Conservation (phyloP, 75 land plant genomes). For the Sequoia sempervirens region DNA sequence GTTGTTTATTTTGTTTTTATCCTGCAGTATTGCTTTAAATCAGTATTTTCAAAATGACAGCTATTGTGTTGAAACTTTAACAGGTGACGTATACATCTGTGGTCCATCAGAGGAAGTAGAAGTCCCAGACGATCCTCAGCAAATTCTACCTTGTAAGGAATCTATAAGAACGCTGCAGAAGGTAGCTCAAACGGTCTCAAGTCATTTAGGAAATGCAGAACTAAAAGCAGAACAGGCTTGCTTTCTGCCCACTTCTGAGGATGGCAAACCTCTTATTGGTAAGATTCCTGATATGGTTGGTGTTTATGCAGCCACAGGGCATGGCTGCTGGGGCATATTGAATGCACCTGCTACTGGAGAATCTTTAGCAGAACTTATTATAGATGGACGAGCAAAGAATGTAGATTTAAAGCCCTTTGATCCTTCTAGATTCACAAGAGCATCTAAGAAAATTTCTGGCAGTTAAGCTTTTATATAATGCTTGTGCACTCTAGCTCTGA, state of each 20-base stretch:
- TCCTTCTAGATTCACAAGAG: constrained; percentile 58
- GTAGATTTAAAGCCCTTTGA: constrained; percentile 68
- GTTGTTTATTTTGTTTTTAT: background rate
- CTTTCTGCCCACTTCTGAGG: constrained; percentile 82
- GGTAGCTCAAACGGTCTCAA: constrained; percentile 63
- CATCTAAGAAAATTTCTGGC: background rate
- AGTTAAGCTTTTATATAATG: background rate
- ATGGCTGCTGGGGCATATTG: constrained; percentile 93
- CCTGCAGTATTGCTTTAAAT: background rate
- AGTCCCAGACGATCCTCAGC: constrained; percentile 69
- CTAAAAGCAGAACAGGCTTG: constrained; percentile 78
- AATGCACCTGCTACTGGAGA: constrained; percentile 94
- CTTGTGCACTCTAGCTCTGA: background rate
- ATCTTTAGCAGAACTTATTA: constrained; percentile 72
- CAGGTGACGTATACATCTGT: constrained; percentile 91
- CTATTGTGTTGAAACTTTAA: background rate
- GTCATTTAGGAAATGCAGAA: constrained; percentile 56
- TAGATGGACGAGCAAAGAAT: constrained; percentile 54
- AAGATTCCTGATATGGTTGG: constrained; percentile 63
- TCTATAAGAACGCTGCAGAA: constrained; percentile 58
- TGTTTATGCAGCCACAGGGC: constrained; percentile 84
- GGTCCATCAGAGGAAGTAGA: constrained; percentile 77
- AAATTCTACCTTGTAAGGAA: constrained; percentile 41
- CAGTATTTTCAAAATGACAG: background rate
- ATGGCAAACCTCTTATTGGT: constrained; percentile 67